Conservation (phyloP, 169 alveolate genomes). For the Cryptosporidium sp. region DNA sequence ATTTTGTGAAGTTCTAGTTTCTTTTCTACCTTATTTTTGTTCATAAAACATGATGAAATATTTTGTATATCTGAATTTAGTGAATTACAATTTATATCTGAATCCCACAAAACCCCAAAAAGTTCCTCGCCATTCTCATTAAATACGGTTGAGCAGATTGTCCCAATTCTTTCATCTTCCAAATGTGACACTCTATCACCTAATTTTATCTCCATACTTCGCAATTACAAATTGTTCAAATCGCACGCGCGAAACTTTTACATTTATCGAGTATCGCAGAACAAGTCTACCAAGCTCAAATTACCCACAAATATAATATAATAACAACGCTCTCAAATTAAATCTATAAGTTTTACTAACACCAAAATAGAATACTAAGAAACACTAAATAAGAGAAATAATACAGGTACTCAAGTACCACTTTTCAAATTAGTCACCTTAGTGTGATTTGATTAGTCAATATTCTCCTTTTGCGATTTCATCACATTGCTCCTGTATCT, state of each 20-base stretch:
- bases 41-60: background rate
- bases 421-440: background rate
- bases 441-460: background rate
- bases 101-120: conserved; percentile 24
- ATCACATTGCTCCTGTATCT: conserved; percentile 2
- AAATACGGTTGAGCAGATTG: background rate
- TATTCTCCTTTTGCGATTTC: background rate
- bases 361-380: conserved; percentile 2
- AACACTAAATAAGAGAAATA: background rate
- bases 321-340: background rate
- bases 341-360: background rate
- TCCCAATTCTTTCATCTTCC: conserved; percentile 20
- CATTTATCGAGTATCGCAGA: background rate
- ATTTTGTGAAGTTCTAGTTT: background rate
- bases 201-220: background rate
- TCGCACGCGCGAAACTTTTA: background rate
- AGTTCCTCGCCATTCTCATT: background rate
- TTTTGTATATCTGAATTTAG: background rate
- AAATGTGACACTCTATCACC: conserved; percentile 18
- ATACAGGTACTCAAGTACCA: background rate
- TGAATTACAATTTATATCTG: background rate
- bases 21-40: background rate
- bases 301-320: background rate
- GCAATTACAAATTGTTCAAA: background rate
- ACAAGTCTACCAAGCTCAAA: background rate